Conservation (phyloP, 768 basidiomycete species). For the Termitomyces sp. region DNA sequence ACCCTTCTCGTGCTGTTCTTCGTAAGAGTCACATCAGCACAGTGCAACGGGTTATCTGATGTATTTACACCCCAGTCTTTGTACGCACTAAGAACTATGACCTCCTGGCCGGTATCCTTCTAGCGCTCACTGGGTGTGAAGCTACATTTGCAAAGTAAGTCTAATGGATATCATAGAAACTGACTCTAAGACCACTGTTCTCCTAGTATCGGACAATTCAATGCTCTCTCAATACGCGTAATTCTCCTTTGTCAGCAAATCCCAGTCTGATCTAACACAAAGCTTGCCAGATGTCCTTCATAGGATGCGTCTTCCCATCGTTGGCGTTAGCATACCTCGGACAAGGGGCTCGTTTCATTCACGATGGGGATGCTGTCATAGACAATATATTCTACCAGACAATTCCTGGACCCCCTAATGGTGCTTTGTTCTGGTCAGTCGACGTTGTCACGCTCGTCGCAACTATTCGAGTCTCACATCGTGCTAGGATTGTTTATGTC, state of each 20-base stretch:
- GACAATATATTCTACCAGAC: constrained; percentile 58
- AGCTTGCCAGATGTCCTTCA: constrained; percentile 44
- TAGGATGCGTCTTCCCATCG: constrained; percentile 51
- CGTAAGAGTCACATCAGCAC: constrained; percentile 30
- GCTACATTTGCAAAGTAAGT: constrained; percentile 65
- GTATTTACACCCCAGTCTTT: constrained; percentile 40
- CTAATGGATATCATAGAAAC: background rate
- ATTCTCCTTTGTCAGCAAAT: background rate
- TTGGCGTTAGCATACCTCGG: constrained; percentile 67
- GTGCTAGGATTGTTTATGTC: constrained; percentile 54
- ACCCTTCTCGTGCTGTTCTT: constrained; percentile 62
- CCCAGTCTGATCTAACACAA: background rate
- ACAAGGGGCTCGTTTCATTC: constrained; percentile 62
- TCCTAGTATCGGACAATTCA: constrained; percentile 64
- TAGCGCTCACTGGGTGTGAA: constrained; percentile 69
- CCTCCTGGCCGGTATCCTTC: constrained; percentile 57
- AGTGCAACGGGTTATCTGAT: background rate
- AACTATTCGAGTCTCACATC: background rate
- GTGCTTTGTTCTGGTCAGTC: constrained; percentile 54
- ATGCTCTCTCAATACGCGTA: constrained; percentile 53
- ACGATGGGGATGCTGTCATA: constrained; percentile 45
- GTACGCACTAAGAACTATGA: constrained; percentile 62
- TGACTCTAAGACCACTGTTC: background rate
- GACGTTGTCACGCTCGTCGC: background rate
- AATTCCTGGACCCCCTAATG: constrained; percentile 55